Base-by-base conservation (phyloP, 306 rosid species). In the Trifolium fragiferum region DNA sequence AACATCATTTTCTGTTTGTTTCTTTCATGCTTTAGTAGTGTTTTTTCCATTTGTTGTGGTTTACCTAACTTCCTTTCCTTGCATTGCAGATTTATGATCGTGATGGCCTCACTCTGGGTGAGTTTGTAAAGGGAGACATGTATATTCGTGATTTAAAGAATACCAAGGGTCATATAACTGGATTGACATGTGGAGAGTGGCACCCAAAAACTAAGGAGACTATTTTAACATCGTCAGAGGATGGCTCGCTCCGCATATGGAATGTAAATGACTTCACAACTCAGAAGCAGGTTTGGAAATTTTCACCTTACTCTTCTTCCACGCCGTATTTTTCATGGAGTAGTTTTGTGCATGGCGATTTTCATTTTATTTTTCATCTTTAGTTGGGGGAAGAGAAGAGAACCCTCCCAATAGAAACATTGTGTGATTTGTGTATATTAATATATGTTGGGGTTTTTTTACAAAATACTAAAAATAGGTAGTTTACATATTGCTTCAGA, bases 121-220 rank as follows among this genome's bases (percentile, higher is more conserved):
- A 94, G 86, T 94, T 94, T 80, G 73, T 90, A 51, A 94, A 94
- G 62, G 97, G 97, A 20, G 98, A 94, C 77, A 94, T 94, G 98
- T 94, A 94, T 84, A 94, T 91, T 72, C 98, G 96, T 79, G 97
- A 91, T 79, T 82, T 94, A 11, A 91, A 91, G 90, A 94, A 94
- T 70, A 94, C 97, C 68, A 94, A 94, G 83, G 98, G 98, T 66
- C 96, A 94, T 81, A 94, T 91, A 65, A 16, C 95, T 79, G 98
- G 98, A 80, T 84, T 94, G 90, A 94, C 98, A 32, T 88, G 94
- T 51, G 98, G 98, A 59, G 90, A 91, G 82, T 94, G 97, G 98
- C 92, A 94, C 77, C 97, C 97, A 47, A 90, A 81, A 76, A 68
- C 77, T 44, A 94, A 91, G 75, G 98, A 94, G 71, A 90, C 94